These are phyloP conservation scores for Poa pratensis DNA, from an alignment of 176 grass and related monocot genomes.

Conservation along the genomic window DNA sequence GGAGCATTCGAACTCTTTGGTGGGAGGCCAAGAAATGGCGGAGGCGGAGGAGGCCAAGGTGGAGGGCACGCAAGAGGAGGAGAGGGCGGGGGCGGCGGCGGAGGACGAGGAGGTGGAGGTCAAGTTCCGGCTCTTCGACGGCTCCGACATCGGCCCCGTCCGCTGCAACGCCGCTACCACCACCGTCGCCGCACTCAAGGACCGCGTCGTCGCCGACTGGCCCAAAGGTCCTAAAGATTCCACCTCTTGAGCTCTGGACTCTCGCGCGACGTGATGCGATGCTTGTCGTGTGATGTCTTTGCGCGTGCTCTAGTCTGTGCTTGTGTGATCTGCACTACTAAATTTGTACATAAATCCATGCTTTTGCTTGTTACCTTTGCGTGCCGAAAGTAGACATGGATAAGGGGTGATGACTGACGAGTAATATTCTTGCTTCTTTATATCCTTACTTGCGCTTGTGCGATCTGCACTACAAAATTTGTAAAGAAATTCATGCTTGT, in stretches of 20 bases:
- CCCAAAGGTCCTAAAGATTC: slow-evolving; percentile 58
- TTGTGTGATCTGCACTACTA: slow-evolving; percentile 36
- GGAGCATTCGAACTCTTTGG: slow-evolving; percentile 22
- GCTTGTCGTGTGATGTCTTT: not conserved
- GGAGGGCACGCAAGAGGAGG: slow-evolving; percentile 29
- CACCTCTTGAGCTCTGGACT: not conserved
- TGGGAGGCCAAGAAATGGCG: slow-evolving; percentile 47
- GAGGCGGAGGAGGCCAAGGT: slow-evolving; percentile 44
- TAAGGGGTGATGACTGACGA: not conserved
- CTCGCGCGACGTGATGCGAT: not conserved
- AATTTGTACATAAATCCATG: slow-evolving; percentile 31
- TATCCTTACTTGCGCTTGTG: not conserved
- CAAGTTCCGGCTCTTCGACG: slow-evolving; percentile 75
- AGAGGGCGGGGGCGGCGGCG: slow-evolving; percentile 12
- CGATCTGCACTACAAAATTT: slow-evolving; percentile 40
- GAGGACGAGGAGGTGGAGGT: slow-evolving; percentile 66
- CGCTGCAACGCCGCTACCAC: slow-evolving; percentile 62
- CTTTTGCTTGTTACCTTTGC: slow-evolving; percentile 1
- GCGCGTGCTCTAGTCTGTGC: not conserved
- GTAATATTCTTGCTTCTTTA: no score
- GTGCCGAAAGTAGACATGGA: not conserved
- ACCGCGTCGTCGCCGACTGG: slow-evolving; percentile 76
- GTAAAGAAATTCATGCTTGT: slow-evolving; percentile 29
- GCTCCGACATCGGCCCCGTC: slow-evolving; percentile 71
- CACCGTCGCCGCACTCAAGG: slow-evolving; percentile 74